Evolutionary conservation across 768 basidiomycete genomes (phyloP).

Genomic region (Macrolepiota albuminosa): DNA sequence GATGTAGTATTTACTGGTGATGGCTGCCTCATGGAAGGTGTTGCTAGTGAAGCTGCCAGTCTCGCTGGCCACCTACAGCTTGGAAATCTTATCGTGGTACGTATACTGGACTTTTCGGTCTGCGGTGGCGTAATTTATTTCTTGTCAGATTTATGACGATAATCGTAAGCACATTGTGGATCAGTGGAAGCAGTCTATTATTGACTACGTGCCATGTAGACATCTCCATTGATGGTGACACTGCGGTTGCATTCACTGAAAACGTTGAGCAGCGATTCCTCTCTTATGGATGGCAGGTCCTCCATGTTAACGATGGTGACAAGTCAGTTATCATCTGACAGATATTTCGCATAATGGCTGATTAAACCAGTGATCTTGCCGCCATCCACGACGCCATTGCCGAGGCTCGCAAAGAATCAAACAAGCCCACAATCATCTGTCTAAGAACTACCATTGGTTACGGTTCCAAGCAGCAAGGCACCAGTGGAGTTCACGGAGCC

Average conservation of each 20-base stretch:
- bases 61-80: constrained; percentile 92
- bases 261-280: constrained; percentile 85
- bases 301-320: constrained; percentile 79
- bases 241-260: constrained; percentile 90
- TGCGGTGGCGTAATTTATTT: constrained; percentile 6
- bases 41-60: constrained; percentile 88
- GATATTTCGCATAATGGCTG: not conserved
- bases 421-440: constrained; percentile 84
- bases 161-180: constrained; percentile 61
- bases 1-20: constrained; percentile 82
- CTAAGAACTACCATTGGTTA: constrained; percentile 90
- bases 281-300: constrained; percentile 92
- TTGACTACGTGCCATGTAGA: constrained; percentile 36
- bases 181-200: constrained; percentile 4
- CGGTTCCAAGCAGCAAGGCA: constrained; percentile 90
- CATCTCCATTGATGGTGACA: constrained; percentile 96
- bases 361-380: constrained; percentile 58
- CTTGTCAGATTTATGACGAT: constrained; percentile 81
- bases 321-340: constrained; percentile 34
- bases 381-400: constrained; percentile 76
- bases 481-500: constrained; percentile 91
- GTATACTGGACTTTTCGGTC: constrained; percentile 24
- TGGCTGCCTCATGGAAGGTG: constrained; percentile 96
- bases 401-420: constrained; percentile 68
- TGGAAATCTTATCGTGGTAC: constrained; percentile 85